A percentile compares a stretch with the other conserved stretches of the same genome.
phyloP scores from a whole-genome alignment of 2,329 filamentous ascomycete species.

The Aspergillus brunneoviolaceus region DNA sequence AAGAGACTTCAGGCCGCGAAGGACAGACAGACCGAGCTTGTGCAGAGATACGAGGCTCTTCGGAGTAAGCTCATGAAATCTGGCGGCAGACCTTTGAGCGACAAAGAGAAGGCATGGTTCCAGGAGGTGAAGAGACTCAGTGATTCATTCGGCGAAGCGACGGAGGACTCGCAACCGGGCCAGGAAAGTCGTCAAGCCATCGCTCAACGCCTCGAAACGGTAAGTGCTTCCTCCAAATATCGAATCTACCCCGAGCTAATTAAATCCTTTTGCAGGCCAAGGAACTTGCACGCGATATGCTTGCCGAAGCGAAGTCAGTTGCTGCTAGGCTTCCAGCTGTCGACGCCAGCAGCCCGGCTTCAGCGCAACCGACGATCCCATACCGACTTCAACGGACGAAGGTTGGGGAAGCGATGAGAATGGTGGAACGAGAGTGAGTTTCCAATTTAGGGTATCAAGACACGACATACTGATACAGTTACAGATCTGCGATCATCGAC shows the following conservation, averaged over 20 bases:
- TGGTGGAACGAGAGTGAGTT: slow-evolving; percentile 51
- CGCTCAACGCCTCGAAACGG: slow-evolving; percentile 40
- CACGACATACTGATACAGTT: background rate
- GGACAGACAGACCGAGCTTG: slow-evolving; percentile 41
- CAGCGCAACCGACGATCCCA: slow-evolving; percentile 37
- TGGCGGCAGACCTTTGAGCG: slow-evolving; percentile 46
- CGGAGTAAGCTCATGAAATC: slow-evolving; percentile 44
- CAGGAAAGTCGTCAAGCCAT: slow-evolving; percentile 29
- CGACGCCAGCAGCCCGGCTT: slow-evolving; percentile 31
- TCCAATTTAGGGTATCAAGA: background rate
- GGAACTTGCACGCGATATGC: slow-evolving; percentile 37
- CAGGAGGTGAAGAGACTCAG: slow-evolving; percentile 44
- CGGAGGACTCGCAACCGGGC: slow-evolving; percentile 14
- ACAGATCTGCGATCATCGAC: slow-evolving; percentile 45
- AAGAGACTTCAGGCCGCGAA: slow-evolving; percentile 43
- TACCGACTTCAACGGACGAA: slow-evolving; percentile 47
- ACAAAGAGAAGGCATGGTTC: slow-evolving; percentile 48
- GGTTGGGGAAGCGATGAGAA: slow-evolving; percentile 49
- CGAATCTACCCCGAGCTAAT: slow-evolving; percentile 13
- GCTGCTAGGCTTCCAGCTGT: slow-evolving; percentile 27
- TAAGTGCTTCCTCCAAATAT: slow-evolving; percentile 24
- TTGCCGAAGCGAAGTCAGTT: slow-evolving; percentile 38
- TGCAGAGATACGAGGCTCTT: slow-evolving; percentile 45
- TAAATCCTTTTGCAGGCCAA: slow-evolving; percentile 34
- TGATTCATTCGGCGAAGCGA: slow-evolving; percentile 32